phyloP scores from a whole-genome alignment of 2,329 filamentous ascomycete species.

The Xylaria hypoxylon region DNA sequence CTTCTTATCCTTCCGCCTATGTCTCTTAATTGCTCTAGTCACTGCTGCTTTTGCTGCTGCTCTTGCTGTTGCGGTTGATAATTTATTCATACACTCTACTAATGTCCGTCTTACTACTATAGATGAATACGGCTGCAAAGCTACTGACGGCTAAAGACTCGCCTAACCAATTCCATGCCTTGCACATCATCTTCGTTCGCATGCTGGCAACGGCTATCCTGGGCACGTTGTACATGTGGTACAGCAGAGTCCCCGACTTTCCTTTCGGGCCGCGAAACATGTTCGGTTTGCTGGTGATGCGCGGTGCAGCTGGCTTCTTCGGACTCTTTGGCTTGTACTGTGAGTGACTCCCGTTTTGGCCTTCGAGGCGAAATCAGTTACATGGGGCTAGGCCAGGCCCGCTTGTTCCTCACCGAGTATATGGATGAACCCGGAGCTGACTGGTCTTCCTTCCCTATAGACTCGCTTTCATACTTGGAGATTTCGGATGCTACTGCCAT shows the following conservation, averaged over 20 bases:
- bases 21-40: neutral
- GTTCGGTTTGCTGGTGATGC: slow-evolving; percentile 69
- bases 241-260: slow-evolving; percentile 65
- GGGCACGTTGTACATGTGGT: slow-evolving; percentile 57
- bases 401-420: too few relatives aligned
- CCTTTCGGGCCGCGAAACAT: slow-evolving; percentile 75
- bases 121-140: slow-evolving; percentile 58
- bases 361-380: neutral
- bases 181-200: slow-evolving; percentile 59
- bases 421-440: slow-evolving; percentile 9
- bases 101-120: slow-evolving; percentile 24
- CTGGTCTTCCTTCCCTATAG: slow-evolving; percentile 45
- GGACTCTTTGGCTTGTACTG: slow-evolving; percentile 72
- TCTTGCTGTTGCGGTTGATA: neutral
- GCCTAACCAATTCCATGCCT: slow-evolving; percentile 54
- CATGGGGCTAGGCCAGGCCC: neutral
- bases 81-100: slow-evolving; percentile 17
- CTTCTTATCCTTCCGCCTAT: neutral
- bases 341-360: slow-evolving; percentile 36
- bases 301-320: slow-evolving; percentile 72
- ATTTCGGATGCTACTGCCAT: slow-evolving; percentile 84
- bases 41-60: neutral
- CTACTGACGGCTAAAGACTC: slow-evolving; percentile 49
- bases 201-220: slow-evolving; percentile 55
- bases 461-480: slow-evolving; percentile 72